These are phyloP conservation scores for Metschnikowia orientalis DNA, from an alignment of 805 yeast genomes.

Conservation along the genomic window DNA sequence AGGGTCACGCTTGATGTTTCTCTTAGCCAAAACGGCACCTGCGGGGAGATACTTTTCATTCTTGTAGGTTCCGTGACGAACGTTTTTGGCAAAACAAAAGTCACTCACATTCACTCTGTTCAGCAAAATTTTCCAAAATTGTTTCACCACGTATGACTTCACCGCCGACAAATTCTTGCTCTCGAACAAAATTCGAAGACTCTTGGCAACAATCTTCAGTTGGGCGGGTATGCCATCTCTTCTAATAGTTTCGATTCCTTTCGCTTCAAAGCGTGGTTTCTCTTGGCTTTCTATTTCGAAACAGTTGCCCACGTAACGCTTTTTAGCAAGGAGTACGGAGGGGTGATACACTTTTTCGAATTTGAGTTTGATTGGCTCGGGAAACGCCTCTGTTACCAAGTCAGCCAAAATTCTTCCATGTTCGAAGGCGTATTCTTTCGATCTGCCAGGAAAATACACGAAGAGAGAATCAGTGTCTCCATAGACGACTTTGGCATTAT, in stretches of 20 bases:
- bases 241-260: conserved; percentile 92
- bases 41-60: conserved; percentile 75
- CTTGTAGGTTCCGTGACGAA: conserved; percentile 77
- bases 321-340: conserved; percentile 74
- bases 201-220: conserved; percentile 71
- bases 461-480: conserved; percentile 96
- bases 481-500: conserved; percentile 92
- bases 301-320: conserved; percentile 85
- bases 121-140: conserved; percentile 62
- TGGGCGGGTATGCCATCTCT: conserved; percentile 95
- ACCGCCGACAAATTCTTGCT: conserved; percentile 67
- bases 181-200: conserved; percentile 65
- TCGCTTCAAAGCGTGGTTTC: conserved; percentile 80
- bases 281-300: conserved; percentile 56
- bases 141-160: conserved; percentile 57
- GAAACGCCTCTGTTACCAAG: conserved; percentile 59
- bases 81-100: conserved; percentile 89
- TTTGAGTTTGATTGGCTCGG: conserved; percentile 77
- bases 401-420: conserved; percentile 70
- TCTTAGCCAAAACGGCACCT: conserved; percentile 79
- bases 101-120: conserved; percentile 70
- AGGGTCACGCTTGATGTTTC: conserved; percentile 57
- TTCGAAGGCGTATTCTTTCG: conserved; percentile 69
- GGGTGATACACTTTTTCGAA: conserved; percentile 94
- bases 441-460: conserved; percentile 82